These are phyloP conservation scores for Fusarium xylarioides DNA, from an alignment of 2,329 filamentous ascomycete genomes.

Conservation along the genomic window DNA sequence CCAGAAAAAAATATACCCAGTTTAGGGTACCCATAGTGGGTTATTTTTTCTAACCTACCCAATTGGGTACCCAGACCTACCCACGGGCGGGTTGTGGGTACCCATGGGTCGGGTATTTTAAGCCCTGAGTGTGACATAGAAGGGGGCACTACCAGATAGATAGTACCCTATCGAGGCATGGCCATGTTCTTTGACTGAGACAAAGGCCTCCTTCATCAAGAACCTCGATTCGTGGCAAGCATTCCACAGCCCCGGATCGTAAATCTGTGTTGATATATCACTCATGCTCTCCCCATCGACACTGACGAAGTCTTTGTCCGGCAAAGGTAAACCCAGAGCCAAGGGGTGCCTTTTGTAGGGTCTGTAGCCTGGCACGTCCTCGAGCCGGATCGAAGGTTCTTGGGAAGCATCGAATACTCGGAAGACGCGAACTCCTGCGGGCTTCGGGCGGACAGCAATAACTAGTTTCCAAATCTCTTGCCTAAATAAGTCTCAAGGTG, in stretches of 20 bases:
- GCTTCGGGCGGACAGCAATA: background rate
- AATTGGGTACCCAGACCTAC: too few relatives aligned
- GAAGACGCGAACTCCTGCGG: background rate
- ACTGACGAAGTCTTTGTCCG: fast-evolving
- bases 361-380: background rate
- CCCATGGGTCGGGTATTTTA: too few relatives aligned
- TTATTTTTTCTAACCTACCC: too few relatives aligned
- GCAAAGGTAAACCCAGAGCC: background rate
- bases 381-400: fast-evolving
- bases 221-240: background rate
- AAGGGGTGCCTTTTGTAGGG: background rate
- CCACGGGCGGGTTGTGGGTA: too few relatives aligned
- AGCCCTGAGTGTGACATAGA: too few relatives aligned
- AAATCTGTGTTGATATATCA: background rate
- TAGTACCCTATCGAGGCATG: fast-evolving
- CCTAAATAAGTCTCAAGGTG: too few relatives aligned
- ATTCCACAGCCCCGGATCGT: background rate
- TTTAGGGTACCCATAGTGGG: too few relatives aligned
- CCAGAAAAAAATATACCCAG: too few relatives aligned
- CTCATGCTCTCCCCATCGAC: fast-evolving
- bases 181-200: fast-evolving
- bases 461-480: background rate
- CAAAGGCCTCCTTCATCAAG: background rate
- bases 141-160: background rate
- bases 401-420: background rate